A percentile compares a stretch with the other conserved stretches of the same genome.
These are phyloP conservation scores for Pseudocercospora macadamiae DNA, from an alignment of 2,329 filamentous ascomycete species.

Conservation along the genomic window DNA sequence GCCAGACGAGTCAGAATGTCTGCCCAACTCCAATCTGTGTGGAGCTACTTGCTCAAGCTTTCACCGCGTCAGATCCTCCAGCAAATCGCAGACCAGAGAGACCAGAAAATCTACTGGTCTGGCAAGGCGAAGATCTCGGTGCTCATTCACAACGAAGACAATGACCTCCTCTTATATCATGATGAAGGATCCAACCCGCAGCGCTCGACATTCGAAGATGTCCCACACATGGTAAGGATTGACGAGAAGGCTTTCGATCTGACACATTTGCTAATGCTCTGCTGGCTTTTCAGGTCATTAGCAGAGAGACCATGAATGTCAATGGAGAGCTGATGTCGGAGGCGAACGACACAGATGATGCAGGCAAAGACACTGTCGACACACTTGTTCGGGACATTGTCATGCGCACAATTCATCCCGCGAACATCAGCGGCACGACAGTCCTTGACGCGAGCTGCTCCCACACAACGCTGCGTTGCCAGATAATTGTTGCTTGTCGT, in stretches of 20 bases:
- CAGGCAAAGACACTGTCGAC: neutral
- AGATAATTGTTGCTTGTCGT: neutral
- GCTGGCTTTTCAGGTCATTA: too few relatives aligned
- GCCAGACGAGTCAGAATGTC: neutral
- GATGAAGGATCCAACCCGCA: neutral
- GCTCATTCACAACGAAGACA: neutral
- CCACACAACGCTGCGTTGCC: neutral
- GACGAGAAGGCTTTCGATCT: too few relatives aligned
- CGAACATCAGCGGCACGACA: neutral
- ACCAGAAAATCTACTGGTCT: neutral
- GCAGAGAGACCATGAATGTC: neutral
- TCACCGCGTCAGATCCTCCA: neutral
- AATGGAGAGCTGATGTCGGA: neutral
- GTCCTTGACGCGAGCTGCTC: neutral
- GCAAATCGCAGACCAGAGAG: neutral
- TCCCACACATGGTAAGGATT: neutral
- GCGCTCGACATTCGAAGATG: neutral
- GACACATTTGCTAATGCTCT: too few relatives aligned
- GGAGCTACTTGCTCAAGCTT: neutral
- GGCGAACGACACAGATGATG: neutral
- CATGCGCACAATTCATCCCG: neutral
- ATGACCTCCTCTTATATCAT: neutral
- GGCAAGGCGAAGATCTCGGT: neutral
- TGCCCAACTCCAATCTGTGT: neutral
- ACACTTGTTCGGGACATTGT: neutral